phyloP scores from a whole-genome alignment of 441 rosid genomes.

The Eugenia klotzschiana region DNA sequence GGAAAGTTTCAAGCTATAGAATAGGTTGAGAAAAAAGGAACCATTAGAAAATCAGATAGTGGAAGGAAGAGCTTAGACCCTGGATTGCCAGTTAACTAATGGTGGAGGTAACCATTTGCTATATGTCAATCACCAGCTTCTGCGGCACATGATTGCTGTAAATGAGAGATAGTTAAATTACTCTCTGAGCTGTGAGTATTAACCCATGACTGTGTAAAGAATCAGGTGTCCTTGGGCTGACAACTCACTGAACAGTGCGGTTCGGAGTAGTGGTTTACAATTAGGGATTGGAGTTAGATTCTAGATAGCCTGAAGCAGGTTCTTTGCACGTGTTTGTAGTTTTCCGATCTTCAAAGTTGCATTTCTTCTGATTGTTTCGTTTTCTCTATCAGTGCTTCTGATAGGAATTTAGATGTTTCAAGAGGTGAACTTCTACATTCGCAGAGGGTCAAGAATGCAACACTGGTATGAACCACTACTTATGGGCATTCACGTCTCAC shows the following conservation, averaged over 20 bases:
- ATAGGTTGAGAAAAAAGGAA: background rate
- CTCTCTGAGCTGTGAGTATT: background rate
- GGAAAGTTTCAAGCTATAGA: background rate
- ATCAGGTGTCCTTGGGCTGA: background rate
- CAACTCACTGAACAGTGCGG: background rate
- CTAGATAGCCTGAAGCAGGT: background rate
- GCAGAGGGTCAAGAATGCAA: constrained; percentile 16
- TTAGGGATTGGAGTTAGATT: background rate
- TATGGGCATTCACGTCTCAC: background rate
- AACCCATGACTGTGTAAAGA: background rate
- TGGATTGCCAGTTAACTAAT: background rate
- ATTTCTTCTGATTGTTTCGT: background rate
- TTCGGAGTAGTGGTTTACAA: background rate
- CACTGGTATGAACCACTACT: constrained; percentile 12
- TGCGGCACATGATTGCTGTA: background rate
- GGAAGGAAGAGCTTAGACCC: background rate
- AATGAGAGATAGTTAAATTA: background rate
- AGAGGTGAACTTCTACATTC: constrained; percentile 13
- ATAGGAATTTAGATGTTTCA: constrained; percentile 21
- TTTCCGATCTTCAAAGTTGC: background rate
- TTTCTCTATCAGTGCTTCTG: constrained; percentile 32
- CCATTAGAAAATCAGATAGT: background rate
- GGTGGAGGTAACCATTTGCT: background rate
- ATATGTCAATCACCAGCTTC: background rate
- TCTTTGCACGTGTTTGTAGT: background rate